Base-by-base conservation (phyloP, 495 filamentous ascomycete species). In the Astrothelium subdiscretum region DNA sequence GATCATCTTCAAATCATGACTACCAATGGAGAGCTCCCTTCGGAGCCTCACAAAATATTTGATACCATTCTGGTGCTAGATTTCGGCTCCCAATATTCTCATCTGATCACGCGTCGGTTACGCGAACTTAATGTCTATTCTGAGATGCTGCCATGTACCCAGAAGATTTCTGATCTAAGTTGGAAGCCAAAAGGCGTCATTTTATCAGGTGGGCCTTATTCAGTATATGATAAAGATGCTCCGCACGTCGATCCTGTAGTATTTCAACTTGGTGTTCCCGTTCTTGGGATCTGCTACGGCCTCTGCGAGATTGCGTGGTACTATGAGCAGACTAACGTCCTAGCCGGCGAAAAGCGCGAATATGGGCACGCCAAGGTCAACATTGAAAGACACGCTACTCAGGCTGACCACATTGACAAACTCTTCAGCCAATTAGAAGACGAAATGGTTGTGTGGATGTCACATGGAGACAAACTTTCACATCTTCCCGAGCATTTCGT, bases 61-160 rank as follows among this genome's bases (percentile, higher is more conserved):
- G 83, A 87, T 71, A 88, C 85, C 54, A 81, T 87, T 66, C 75
- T 88, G 62, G 78, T 83, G 60, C 76, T 88, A 62, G 85, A 88
- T 71, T 87, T 87, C 67, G 85, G 85, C 44, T 83, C 78, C 2
- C 85, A 87, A 73, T 88, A 83, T 59, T 83, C 81, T 3, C 89
- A 91, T 68, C 79, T 94, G 18, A 92, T 94, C 69, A 85, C 83
- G 2, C 80, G 90, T 32, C 84, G 89, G 54, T 80, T 95, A 15
- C 80, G 90, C 66, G 84, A 86, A 51, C 80, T 96, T 76, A 87
- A 89, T 78, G 81, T 97, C 72, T 96, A 88, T 79, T 83, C 83
- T 43, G 92, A 97, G 77, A 88, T 97, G 85, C 83, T 96, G 52
- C 92, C 91, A 31, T 97, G 92, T 78, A 97, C 90, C 60, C 83